Percentiles rank a stretch among this genome's conserved stretches.
Conservation (phyloP, 2,329 filamentous ascomycete species). For the Aureobasidium sp. region DNA sequence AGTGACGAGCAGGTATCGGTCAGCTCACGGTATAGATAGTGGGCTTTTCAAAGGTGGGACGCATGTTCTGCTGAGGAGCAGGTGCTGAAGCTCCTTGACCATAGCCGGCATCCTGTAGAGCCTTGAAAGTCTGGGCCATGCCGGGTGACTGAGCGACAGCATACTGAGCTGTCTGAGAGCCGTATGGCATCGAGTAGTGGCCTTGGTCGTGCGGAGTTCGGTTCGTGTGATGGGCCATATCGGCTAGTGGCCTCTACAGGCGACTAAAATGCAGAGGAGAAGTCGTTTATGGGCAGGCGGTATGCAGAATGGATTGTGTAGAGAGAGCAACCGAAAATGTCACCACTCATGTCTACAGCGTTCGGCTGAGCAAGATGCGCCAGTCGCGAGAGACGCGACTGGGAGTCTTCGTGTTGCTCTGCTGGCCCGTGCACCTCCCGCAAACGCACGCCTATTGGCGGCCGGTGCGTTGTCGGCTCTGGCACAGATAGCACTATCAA, state of each 20-base stretch:
- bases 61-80: constrained; percentile 4
- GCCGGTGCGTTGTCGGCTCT: neutral
- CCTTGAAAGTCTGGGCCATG: constrained; percentile 12
- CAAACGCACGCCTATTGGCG: neutral
- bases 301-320: neutral
- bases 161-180: constrained; percentile 9
- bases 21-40: constrained; percentile 43
- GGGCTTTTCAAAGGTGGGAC: constrained; percentile 28
- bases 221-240: constrained; percentile 6
- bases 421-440: neutral
- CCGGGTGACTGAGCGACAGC: constrained; percentile 7
- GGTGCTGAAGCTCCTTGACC: constrained; percentile 4
- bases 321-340: neutral
- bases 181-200: constrained; percentile 12
- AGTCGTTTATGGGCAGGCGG: neutral
- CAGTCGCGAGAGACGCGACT: neutral
- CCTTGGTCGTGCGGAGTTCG: constrained; percentile 1
- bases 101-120: constrained; percentile 11
- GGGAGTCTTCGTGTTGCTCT: neutral
- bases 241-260: neutral
- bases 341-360: neutral
- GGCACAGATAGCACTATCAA: neutral
- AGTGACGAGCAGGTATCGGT: neutral
- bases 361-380: neutral
- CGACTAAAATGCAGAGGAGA: neutral